Conservation (phyloP, 495 filamentous ascomycete species). For the Terfezia boudieri region DNA sequence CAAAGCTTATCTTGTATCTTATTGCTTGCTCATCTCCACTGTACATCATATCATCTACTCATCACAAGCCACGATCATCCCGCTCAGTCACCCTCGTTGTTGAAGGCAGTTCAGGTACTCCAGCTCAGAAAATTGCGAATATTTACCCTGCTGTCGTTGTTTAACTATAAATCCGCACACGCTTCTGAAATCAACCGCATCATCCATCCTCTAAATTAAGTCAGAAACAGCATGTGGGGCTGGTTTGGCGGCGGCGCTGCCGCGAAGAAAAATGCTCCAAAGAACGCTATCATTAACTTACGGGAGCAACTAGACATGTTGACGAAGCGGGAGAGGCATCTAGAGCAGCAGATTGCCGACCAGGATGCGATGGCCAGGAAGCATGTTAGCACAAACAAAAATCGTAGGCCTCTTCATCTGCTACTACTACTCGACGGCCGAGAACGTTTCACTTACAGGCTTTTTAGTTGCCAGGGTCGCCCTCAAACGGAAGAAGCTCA, state of each 20-base stretch:
- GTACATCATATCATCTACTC: no score
- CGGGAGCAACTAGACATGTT: conserved; percentile 88
- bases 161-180: no score
- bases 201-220: not conserved
- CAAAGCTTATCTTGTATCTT: no score
- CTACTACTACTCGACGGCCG: not conserved
- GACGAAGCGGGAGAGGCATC: conserved; percentile 81
- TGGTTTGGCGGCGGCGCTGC: conserved; percentile 63
- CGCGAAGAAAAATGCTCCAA: conserved; percentile 79
- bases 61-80: no score
- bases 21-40: no score
- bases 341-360: conserved; percentile 77
- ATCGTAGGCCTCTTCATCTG: conserved; percentile 5
- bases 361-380: conserved; percentile 85
- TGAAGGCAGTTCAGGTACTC: no score
- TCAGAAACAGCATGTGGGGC: conserved; percentile 36
- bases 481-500: conserved; percentile 82
- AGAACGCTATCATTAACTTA: conserved; percentile 84
- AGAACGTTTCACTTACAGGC: conserved; percentile 1
- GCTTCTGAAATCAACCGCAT: no score
- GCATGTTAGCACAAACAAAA: conserved; percentile 54
- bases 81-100: no score
- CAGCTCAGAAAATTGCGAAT: no score
- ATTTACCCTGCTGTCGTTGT: no score
- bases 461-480: conserved; percentile 63